Evolutionary conservation across 1,284 basidiomycete genomes (phyloP), one percentile per base, ranked within the genome.

Genomic region (Ustilago tritici): DNA sequence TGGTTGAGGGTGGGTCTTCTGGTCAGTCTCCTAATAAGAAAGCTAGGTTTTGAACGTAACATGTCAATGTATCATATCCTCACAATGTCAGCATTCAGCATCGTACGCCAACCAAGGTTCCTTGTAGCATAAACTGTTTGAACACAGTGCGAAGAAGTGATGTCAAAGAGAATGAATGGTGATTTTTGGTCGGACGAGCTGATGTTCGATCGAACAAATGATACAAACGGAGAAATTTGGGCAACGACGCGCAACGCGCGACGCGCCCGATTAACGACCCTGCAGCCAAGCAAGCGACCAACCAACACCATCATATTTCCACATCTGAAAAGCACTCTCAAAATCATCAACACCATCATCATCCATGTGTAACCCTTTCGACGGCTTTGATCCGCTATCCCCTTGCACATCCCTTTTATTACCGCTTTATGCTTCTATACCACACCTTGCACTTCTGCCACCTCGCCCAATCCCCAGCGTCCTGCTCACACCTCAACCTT

Each of bases 201-300:
- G 23, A 34, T 55, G 49, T 57, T 56, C 7, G 43, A 57, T 46
- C 28, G 31, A 7, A 4, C 6, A 19, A 57, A 56, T 28, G 0
- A 38, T n/a, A 55, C 31, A 36, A 23, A 55, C 3, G 9, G 17
- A 55, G 38, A 56, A 61, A 32, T 28, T 28, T 28, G 23, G 23
- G 23, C 23, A 28, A 28, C 23, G 23, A n/a, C 12, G 3, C 12
- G 40, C 32, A 12, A 35, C 60, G 59, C 66, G 66, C 66, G 66
- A 59, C 66, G 61, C 66, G 66, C 60, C 60, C 47, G 58, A 46
- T 35, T 35, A 6, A 14, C 1, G 49, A 56, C 38, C 55, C 40
- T 56, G 55, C 55, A 56, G n/a, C 23, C 10, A 6, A 17, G 15
- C 8, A 1, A 2, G 40, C 14, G 14, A 46, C 50, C 8, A 53